phyloP scores from a whole-genome alignment of 164 flowering plant species.

The Hamamelis virginiana region DNA sequence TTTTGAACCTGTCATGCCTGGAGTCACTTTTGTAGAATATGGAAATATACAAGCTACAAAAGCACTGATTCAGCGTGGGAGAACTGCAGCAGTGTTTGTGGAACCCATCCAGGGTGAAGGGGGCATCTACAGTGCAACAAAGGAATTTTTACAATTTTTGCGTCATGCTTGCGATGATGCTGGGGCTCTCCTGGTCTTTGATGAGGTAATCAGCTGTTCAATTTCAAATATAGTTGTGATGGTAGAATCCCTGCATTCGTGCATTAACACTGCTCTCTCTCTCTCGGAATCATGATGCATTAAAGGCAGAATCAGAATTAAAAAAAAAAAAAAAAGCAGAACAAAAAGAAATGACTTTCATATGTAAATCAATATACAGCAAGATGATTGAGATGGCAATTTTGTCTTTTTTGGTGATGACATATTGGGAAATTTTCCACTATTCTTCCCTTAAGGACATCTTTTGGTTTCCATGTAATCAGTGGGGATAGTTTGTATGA shows the following conservation, averaged over 20 bases:
- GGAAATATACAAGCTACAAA: conserved; percentile 65
- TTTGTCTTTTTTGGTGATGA: no score
- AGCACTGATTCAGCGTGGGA: conserved; percentile 51
- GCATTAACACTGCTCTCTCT: no score
- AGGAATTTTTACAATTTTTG: conserved; percentile 67
- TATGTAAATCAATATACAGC: no score
- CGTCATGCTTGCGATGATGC: conserved; percentile 78
- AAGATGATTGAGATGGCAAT: no score
- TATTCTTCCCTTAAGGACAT: no score
- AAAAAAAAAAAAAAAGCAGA: no score
- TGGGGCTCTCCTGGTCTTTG: conserved; percentile 83
- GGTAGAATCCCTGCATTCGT: no score
- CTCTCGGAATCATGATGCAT: no score
- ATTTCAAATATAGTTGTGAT: not conserved
- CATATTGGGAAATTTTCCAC: no score
- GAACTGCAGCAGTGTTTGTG: conserved; percentile 88
- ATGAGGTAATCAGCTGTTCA: conserved; percentile 59
- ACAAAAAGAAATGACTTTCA: not conserved
- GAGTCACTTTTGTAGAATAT: conserved; percentile 83
- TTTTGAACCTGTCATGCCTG: conserved; percentile 96
- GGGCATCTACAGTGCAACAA: conserved; percentile 79
- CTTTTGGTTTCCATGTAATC: no score
- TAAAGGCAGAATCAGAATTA: not conserved
- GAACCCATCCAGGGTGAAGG: conserved; percentile 99
- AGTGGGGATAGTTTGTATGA: no score